Base-by-base conservation (phyloP, 768 basidiomycete genomes). In the Chalciporus piperatus region DNA sequence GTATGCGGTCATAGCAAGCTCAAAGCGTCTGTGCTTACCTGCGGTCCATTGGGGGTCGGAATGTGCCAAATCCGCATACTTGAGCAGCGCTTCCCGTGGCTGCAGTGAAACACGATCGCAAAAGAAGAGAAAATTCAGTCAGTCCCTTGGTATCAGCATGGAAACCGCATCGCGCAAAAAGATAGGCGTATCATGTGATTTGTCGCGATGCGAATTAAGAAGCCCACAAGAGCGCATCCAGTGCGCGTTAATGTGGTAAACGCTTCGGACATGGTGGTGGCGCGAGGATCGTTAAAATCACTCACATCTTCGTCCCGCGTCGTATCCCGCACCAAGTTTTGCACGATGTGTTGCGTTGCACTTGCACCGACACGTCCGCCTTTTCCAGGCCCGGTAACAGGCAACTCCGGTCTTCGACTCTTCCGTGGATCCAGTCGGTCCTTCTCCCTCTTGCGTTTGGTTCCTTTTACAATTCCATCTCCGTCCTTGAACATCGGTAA, bases 81-180 rank as follows among this genome's bases (percentile, higher is more conserved):
- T 92, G 77, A 98, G 88, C 50, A 99, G 74, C 4, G 97, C 97
- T 72, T 97, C 95, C 55, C 97, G 87, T 39, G 97, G 97, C 96
- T 98, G 64, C 42, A 60, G 56, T 55, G 58, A 61, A 61, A 63
- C 38, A 52, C 38, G 45, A n/a, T n/a, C n/a, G n/a, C n/a, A n/a
- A n/a, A n/a, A n/a, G 27, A 65, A 58, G 43, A 51, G 58, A 59
- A 46, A 46, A 54, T 57, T 51, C 50, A 20, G 49, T 68, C 58
- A 64, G 69, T 58, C 46, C 7, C 60, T 45, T 57, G 48, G 25
- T 57, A 52, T 45, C 47, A 58, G 54, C 59, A 62, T 51, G 60
- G 61, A 66, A 63, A 62, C 60, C 60, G 23, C 32, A 52, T 65
- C 58, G 56, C 41, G 56, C 48, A 46, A 55, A 56, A 54, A 56